Percentiles rank a stretch among this genome's conserved stretches.
Conservation (phyloP, 495 filamentous ascomycete genomes). For the Diplogelasinospora grovesii region DNA sequence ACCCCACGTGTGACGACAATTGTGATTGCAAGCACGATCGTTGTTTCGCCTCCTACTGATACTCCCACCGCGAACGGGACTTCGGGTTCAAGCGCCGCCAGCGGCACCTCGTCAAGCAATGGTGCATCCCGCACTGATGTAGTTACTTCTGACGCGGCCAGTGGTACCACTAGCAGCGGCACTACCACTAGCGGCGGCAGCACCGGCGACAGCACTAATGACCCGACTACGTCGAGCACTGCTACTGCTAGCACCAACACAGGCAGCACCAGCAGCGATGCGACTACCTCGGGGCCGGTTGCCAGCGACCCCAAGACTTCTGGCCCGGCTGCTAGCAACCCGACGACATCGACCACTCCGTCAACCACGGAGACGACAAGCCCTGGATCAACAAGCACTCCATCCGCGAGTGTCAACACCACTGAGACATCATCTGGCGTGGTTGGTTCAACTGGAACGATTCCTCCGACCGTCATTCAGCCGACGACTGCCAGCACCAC, state of each 20-base stretch:
- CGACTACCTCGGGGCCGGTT: no score
- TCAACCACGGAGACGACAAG: not conserved
- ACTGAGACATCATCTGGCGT: not conserved
- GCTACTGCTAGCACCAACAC: no score
- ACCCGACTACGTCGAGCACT: no score
- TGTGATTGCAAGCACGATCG: slow-evolving; percentile 21
- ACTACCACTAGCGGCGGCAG: no score
- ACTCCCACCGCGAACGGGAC: not conserved
- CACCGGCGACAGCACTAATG: no score
- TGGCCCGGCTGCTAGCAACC: no score
- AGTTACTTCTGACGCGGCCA: no score
- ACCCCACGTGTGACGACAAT: slow-evolving; percentile 18
- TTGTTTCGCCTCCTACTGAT: slow-evolving; percentile 10
- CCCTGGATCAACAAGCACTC: not conserved
- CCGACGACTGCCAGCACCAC: slow-evolving; percentile 6
- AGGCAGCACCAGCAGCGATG: no score
- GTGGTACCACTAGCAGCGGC: no score
- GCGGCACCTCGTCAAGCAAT: no score
- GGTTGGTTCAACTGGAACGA: not conserved
- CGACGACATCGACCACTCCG: not conserved
- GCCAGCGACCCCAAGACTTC: no score
- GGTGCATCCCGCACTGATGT: no score
- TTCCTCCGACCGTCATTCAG: slow-evolving; percentile 4
- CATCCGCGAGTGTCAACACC: not conserved
- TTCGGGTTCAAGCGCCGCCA: not conserved